A percentile compares a stretch with the other conserved stretches of the same genome.
Conservation (phyloP, 148 eudicot genomes). For the Silene conica region DNA sequence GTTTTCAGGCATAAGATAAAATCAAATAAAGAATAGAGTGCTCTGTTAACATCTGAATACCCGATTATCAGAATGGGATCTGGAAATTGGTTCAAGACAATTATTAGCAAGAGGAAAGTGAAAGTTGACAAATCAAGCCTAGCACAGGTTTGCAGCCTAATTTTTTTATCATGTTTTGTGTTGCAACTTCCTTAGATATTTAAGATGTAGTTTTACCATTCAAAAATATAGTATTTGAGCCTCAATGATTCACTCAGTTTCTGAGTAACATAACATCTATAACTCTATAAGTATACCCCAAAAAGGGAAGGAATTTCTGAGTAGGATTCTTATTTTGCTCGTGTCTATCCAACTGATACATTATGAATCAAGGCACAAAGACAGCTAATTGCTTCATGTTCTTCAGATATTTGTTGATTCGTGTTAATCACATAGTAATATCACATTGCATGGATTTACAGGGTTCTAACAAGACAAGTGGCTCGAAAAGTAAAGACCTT, state of each 20-base stretch:
- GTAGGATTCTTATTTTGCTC: no score
- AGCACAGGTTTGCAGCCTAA: slow-evolving; percentile 43
- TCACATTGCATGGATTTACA: slow-evolving; percentile 17
- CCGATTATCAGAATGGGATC: slow-evolving; percentile 51
- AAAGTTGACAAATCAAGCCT: slow-evolving; percentile 44
- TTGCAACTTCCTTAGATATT: no score
- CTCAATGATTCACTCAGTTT: no score
- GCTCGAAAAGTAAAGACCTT: slow-evolving; percentile 22
- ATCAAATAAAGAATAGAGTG: slow-evolving; percentile 6
- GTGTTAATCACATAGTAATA: slow-evolving; percentile 2
- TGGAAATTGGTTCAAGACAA: slow-evolving; percentile 76
- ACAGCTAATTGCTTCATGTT: background rate
- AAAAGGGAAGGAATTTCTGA: no score
- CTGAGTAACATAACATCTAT: no score
- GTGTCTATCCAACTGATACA: background rate
- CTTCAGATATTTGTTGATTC: background rate
- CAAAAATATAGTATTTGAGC: no score
- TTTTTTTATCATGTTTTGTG: background rate
- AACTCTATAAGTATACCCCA: no score
- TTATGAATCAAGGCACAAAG: background rate
- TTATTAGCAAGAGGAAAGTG: slow-evolving; percentile 61
- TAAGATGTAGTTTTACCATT: no score
- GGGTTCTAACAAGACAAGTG: slow-evolving; percentile 37
- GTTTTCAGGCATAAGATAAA: slow-evolving; percentile 17
- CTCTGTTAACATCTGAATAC: slow-evolving; percentile 11